A percentile compares a stretch with the other conserved stretches of the same genome.
Evolutionary conservation across 495 filamentous ascomycete species (phyloP).

Genomic region (Penicillium coprophilum): DNA sequence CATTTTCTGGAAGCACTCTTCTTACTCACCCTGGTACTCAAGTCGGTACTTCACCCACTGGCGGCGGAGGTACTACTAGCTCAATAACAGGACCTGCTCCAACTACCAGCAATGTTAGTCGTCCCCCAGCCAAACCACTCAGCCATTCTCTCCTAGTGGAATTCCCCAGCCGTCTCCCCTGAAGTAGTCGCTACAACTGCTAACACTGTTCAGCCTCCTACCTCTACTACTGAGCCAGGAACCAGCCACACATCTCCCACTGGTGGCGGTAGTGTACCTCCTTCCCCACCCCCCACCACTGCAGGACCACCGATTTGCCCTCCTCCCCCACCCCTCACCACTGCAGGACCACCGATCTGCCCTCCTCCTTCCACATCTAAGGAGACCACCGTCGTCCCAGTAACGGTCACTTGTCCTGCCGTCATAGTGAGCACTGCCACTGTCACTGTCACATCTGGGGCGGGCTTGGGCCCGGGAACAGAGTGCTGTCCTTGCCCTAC

Average conservation of each 20-base stretch:
- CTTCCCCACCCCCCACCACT: background rate
- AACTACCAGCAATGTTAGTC: background rate
- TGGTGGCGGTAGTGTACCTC: conserved; percentile 2
- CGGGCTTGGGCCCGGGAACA: background rate
- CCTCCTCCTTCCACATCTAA: background rate
- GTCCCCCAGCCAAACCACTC: background rate
- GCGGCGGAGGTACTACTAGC: background rate
- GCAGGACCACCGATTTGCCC: background rate
- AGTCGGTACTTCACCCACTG: background rate
- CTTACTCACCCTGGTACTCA: background rate
- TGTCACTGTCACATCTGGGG: conserved; percentile 3
- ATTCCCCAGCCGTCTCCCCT: background rate
- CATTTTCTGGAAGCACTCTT: background rate
- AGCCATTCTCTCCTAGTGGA: background rate
- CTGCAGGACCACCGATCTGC: background rate
- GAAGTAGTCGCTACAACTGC: background rate
- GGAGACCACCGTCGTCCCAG: background rate
- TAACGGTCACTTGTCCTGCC: conserved; percentile 7
- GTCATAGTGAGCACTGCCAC: conserved; percentile 1
- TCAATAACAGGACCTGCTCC: background rate
- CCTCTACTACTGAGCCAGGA: background rate
- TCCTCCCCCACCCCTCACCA: background rate
- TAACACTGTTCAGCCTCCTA: background rate
- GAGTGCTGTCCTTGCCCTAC: background rate
- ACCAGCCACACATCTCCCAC: background rate